Percentiles rank a stretch among this genome's conserved stretches.
These are phyloP conservation scores for Cicer bijugum DNA, from an alignment of 306 rosid species.

Conservation along the genomic window DNA sequence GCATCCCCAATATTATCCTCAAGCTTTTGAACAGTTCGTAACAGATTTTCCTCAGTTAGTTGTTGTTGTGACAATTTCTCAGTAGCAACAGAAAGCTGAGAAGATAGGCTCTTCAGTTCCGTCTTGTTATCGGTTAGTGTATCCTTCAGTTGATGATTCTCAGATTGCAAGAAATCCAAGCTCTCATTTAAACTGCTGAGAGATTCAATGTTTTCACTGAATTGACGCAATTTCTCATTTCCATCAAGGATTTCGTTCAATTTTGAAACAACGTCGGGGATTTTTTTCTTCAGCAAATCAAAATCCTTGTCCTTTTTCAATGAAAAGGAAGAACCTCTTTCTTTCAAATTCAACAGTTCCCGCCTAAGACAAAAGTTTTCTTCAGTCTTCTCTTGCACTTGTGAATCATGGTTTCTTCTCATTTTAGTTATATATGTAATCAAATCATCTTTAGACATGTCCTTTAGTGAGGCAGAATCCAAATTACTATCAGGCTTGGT, in stretches of 20 bases:
- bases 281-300: constrained; percentile 68
- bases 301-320: constrained; percentile 77
- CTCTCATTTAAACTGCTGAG: constrained; percentile 64
- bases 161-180: constrained; percentile 59
- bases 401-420: constrained; percentile 84
- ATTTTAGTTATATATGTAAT: constrained; percentile 59
- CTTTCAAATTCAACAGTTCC: constrained; percentile 56
- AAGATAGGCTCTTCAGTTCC: constrained; percentile 59
- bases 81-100: constrained; percentile 61
- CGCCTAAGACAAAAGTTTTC: constrained; percentile 61
- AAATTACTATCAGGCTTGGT: constrained; percentile 50
- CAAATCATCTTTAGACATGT: constrained; percentile 61
- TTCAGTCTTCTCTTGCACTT: constrained; percentile 72
- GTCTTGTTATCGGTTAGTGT: constrained; percentile 58
- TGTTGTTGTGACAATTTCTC: constrained; percentile 57
- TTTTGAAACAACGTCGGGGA: constrained; percentile 64
- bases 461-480: constrained; percentile 55
- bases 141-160: constrained; percentile 67
- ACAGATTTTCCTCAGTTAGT: constrained; percentile 51
- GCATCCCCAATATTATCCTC: constrained; percentile 62
- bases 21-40: constrained; percentile 52
- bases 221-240: constrained; percentile 54
- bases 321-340: constrained; percentile 56
- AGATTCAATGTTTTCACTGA: constrained; percentile 55
- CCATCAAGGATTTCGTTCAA: constrained; percentile 69